Evolutionary conservation across 768 basidiomycete genomes (phyloP).

Genomic region (Naganishia randhawae): DNA sequence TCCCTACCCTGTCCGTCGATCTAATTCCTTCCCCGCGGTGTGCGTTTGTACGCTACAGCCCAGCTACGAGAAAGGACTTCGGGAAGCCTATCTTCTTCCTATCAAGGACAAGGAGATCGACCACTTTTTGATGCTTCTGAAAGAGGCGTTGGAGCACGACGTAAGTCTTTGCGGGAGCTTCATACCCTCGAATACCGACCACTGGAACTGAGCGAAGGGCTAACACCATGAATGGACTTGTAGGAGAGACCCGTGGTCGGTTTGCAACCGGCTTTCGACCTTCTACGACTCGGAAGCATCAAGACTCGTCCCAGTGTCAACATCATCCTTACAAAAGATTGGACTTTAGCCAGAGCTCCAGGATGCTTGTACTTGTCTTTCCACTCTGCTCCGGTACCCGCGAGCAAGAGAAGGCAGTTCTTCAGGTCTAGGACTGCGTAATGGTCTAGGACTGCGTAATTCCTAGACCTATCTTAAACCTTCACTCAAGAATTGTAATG

Average conservation of each 20-base stretch:
- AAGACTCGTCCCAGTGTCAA: not conserved
- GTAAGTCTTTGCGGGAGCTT: not conserved
- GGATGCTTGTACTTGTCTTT: not conserved
- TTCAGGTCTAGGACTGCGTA: not conserved
- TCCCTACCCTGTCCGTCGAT: too few relatives aligned
- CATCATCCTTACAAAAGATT: not conserved
- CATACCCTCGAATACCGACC: not conserved
- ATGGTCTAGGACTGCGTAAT: not conserved
- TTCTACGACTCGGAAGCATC: not conserved
- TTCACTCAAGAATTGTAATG: too few relatives aligned
- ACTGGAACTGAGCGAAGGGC: too few relatives aligned
- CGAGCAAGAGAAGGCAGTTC: not conserved
- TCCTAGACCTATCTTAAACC: too few relatives aligned
- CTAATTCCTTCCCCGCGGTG: not conserved
- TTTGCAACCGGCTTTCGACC: not conserved
- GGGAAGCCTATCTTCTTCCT: not conserved
- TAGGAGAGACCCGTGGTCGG: conserved; percentile 1
- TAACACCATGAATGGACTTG: not conserved
- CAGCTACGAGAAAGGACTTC: not conserved
- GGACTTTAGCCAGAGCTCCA: not conserved
- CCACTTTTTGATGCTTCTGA: not conserved
- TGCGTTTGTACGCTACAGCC: conserved; percentile 3
- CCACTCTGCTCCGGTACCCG: not conserved
- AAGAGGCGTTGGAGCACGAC: not conserved
- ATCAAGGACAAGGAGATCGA: conserved; percentile 8